Evolutionary conservation across 2,329 filamentous ascomycete species (phyloP), one percentile per base, ranked within the genome.

Genomic region (Colletotrichum cordylinicola): DNA sequence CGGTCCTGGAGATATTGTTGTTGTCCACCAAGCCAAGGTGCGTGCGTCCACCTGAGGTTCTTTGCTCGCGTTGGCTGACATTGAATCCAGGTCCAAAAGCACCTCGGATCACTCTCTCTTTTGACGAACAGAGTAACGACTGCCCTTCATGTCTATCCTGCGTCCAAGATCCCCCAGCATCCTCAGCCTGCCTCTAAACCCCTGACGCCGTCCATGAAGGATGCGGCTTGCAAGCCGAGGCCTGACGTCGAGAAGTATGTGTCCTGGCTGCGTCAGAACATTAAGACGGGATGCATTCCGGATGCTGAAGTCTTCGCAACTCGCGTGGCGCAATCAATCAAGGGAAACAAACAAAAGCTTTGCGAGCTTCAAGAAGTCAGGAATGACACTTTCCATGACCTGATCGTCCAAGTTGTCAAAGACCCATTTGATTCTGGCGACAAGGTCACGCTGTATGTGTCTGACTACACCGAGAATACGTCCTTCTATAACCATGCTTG

Each of bases 401-500:
- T 98, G 2, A 86, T 95, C 21, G 95, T 91, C 2, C 90, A 96
- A 80, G 91, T 98, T 4, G 89, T 96, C 62, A 87, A 83, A 61
- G 84, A 86, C 3, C 89, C 90, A 0, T 87, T 83, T 58, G 84
- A 87, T 35, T 24, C 79, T 8, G 81, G 82, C 27, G 87, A 89
- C 31, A 90, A 84, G 72, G 84, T 90, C 15, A 91, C 91, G 7
- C 78, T 98, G 0, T 96, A 96, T 87, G 86, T 98, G 21, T 94
- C 94, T 0, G 96, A 98, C 83, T 98, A 96, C 82, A 98, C 95
- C 0, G 85, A 91, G 67, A 95, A 98, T 80, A 80, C 87, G 0
- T 75, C 80, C 1, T 92, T 98, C 74, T 93, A 89, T 78, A 84
- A 92, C 43, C 91, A 79, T 70, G 78, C 75, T 48, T 83, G 81